Base-by-base conservation (phyloP, 2,329 filamentous ascomycete genomes). In the Neofusicoccum umdonicola region DNA sequence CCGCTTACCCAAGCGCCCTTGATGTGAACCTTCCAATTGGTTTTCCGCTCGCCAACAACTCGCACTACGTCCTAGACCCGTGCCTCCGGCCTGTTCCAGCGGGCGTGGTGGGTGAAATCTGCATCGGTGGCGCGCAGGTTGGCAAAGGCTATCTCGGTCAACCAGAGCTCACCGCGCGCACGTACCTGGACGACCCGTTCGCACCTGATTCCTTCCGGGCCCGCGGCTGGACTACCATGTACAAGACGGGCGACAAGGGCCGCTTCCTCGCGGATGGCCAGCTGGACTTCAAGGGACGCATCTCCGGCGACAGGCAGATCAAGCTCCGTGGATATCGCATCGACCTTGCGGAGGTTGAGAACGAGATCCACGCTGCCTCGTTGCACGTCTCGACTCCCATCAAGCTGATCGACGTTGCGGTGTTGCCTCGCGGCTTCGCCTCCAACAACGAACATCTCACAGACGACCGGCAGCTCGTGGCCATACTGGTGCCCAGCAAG, bases 291-390 rank as follows among this genome's bases (percentile, higher is more conserved):
- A 62, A 74, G 5, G 79, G 79, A 0, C 77, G 81, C 0, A 76
- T 80, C 1, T 70, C 65, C 1, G 79, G 78, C 3, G 80, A 83
- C 60, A 79, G 76, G 0, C 77, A 82, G 48, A 70, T 84, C 66
- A 84, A 84, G 67, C 69, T 85, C 1, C 72, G 75, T 1, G 81
- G 81, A 0, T 60, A 80, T 2, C 76, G 81, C 0, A 77, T 84
- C 27, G 82, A 86, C 13, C 70, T 86, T 0, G 68, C 72, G 3
- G 84, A 85, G 6, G 75, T 85, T n/a, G 78, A 78, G 57, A 64
- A 65, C 3, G 66, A 58, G 15, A 56, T 65, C 19, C 27, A 51
- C n/a, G 42, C 39, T 15, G 22, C 50, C 5, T 37, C 47, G 5
- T 65, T 11, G 74, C 81, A 60, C 44, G 19, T 78, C 13, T 4